Base-by-base conservation (phyloP, 805 yeast species). In the Priceomyces melissophilus region DNA sequence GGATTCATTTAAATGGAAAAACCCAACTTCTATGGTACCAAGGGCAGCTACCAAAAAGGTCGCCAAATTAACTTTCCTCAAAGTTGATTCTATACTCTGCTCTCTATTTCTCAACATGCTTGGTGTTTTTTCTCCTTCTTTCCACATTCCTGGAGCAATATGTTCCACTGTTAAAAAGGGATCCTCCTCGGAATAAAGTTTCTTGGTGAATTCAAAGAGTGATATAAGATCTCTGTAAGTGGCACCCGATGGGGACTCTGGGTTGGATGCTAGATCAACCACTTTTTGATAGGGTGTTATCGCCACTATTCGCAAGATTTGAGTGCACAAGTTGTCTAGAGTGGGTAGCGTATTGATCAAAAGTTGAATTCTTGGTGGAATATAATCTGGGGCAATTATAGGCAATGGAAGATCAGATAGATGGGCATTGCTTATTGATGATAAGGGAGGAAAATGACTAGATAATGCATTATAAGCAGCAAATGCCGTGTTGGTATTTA, bases 41-140 rank as follows among this genome's bases (percentile, higher is more conserved):
- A 90, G 71, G 1, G 93, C 79, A 0, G 96, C 93, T n/a, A 89
- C 76, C 31, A 89, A 66, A 55, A 88, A 93, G 0, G 96, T 88
- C 0, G 96, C 87, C 47, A 93, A 63, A 53, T 93, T 93, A 1
- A 89, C 86, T 51, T 91, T 86, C 43, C 95, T 79, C 27, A 91
- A 61, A 0, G 93, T 81, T 30, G 79, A 71, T 57, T 74, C 78
- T 42, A 80, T 65, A 37, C 79, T 73, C 45, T 79, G 82, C 50
- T 81, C 87, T 44, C 80, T 75, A 39, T 78, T 80, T 47, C 72
- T 69, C 49, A 82, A 67, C 55, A 81, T 69, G 20, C 67, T 53
- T 0, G 87, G 86, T 0, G 84, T 75, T 7, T 71, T 62, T 5
- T 71, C 71, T n/a, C 81, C 82, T 48, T 76, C 77, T 39, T 78